phyloP scores from a whole-genome alignment of 371 early-diverging fungal species.

The Mucor plumbeus region DNA sequence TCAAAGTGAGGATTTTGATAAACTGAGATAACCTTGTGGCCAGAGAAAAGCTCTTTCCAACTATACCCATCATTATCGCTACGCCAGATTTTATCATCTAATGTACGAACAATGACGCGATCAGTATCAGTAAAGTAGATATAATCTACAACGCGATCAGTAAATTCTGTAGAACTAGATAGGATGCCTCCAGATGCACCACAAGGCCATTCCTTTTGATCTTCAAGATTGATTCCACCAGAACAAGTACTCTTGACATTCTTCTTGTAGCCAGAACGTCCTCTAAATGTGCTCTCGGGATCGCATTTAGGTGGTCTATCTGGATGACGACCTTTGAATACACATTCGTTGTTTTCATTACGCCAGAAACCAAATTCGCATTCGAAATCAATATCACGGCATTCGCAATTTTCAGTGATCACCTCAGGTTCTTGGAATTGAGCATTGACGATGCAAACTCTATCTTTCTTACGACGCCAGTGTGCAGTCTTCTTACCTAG shows the following conservation, averaged over 20 bases:
- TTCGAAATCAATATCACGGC: slow-evolving; percentile 78
- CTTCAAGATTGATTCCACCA: slow-evolving; percentile 67
- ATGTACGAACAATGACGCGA: slow-evolving; percentile 63
- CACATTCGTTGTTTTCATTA: slow-evolving; percentile 66
- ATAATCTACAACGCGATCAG: slow-evolving; percentile 59
- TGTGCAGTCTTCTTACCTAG: slow-evolving; percentile 58
- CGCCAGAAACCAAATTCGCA: slow-evolving; percentile 84
- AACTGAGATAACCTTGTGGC: slow-evolving; percentile 53
- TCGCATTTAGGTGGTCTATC: slow-evolving; percentile 68
- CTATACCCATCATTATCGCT: slow-evolving; percentile 79
- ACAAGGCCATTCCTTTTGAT: slow-evolving; percentile 55
- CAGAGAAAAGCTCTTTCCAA: slow-evolving; percentile 64
- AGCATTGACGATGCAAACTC: slow-evolving; percentile 72
- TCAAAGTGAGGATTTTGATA: slow-evolving; percentile 75
- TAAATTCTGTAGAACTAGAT: slow-evolving; percentile 45
- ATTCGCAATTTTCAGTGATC: slow-evolving; percentile 61
- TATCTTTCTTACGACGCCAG: slow-evolving; percentile 82
- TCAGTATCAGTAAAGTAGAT: slow-evolving; percentile 69
- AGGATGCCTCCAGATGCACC: slow-evolving; percentile 38
- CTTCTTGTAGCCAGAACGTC: slow-evolving; percentile 76
- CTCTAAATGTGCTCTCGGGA: slow-evolving; percentile 56
- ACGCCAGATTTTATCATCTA: slow-evolving; percentile 59
- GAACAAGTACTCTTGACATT: slow-evolving; percentile 63
- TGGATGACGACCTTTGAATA: slow-evolving; percentile 69
- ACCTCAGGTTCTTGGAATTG: slow-evolving; percentile 65